Evolutionary conservation across 1,284 basidiomycete species (phyloP).

Genomic region (Marasmius sp.): DNA sequence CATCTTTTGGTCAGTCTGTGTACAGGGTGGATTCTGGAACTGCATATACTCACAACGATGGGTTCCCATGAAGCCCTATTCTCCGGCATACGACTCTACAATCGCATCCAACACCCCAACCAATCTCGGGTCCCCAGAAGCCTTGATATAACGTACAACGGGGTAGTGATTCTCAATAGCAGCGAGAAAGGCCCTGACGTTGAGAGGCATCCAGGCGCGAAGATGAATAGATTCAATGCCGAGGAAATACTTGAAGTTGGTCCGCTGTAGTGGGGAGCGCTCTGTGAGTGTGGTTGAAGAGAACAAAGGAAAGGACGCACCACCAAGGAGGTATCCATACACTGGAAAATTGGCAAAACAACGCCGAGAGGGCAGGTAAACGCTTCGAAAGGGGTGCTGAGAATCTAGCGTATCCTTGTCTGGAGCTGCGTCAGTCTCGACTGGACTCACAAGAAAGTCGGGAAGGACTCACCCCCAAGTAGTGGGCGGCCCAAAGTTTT

Average conservation of each 20-base stretch:
- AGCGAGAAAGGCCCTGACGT: conserved; percentile 12
- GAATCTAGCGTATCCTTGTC: conserved; percentile 12
- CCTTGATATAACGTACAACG: conserved; percentile 10
- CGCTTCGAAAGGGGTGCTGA: conserved; percentile 11
- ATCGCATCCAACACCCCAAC: conserved; percentile 12
- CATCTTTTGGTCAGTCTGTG: not conserved
- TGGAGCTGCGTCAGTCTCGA: not conserved
- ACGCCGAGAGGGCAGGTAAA: conserved; percentile 10
- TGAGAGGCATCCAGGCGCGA: conserved; percentile 15
- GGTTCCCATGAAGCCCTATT: conserved; percentile 14
- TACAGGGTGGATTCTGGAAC: not conserved
- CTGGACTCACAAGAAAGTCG: not conserved
- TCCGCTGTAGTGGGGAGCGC: not conserved
- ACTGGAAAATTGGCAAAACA: conserved; percentile 13
- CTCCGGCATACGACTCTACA: conserved; percentile 13
- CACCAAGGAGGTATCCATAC: conserved; percentile 6
- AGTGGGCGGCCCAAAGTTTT: conserved; percentile 4
- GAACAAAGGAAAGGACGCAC: not conserved
- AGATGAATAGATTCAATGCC: conserved; percentile 12
- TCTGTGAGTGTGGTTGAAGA: not conserved
- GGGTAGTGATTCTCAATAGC: conserved; percentile 12
- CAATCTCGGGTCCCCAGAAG: conserved; percentile 3
- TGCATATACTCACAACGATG: conserved; percentile 8
- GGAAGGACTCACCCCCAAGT: conserved; percentile 2
- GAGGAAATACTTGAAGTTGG: conserved; percentile 13